phyloP scores from a whole-genome alignment of 2,329 filamentous ascomycete genomes.

The Xenosphaeropsis pyriputrescens region DNA sequence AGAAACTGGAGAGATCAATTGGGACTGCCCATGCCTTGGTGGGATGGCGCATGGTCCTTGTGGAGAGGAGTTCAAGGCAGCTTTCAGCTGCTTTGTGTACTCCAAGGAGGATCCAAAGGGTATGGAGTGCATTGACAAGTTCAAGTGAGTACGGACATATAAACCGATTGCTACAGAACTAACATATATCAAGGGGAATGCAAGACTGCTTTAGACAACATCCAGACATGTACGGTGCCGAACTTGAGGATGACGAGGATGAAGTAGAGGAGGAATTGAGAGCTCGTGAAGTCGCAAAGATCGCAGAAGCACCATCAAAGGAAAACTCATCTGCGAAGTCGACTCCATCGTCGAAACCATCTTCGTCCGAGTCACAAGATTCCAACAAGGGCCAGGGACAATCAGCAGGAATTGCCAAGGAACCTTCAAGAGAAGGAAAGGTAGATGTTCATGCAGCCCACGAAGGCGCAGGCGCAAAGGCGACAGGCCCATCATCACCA shows the following conservation, averaged over 20 bases:
- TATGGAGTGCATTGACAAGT: constrained; percentile 94
- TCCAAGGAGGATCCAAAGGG: constrained; percentile 92
- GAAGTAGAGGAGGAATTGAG: constrained; percentile 22
- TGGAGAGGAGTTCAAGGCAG: constrained; percentile 85
- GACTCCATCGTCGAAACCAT: constrained; percentile 1
- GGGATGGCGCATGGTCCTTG: constrained; percentile 96
- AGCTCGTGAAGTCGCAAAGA: neutral
- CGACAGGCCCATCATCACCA: constrained; percentile 7
- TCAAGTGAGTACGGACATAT: constrained; percentile 56
- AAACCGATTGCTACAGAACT: constrained; percentile 5
- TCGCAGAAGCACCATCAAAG: constrained; percentile 1
- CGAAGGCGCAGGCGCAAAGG: constrained; percentile 11
- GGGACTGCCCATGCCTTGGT: constrained; percentile 95
- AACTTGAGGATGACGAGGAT: constrained; percentile 67
- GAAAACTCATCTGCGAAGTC: too few relatives aligned
- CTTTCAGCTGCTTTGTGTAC: constrained; percentile 98
- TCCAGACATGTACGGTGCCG: constrained; percentile 83
- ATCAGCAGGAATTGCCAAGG: constrained; percentile 6
- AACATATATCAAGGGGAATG: constrained; percentile 55
- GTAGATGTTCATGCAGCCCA: constrained; percentile 14
- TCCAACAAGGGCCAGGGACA: constrained; percentile 1
- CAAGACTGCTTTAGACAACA: constrained; percentile 91
- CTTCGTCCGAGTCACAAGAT: neutral
- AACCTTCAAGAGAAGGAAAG: constrained; percentile 4
- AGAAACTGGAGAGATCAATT: constrained; percentile 98